Base-by-base conservation (phyloP, 306 rosid species). In the Medicago arabica region DNA sequence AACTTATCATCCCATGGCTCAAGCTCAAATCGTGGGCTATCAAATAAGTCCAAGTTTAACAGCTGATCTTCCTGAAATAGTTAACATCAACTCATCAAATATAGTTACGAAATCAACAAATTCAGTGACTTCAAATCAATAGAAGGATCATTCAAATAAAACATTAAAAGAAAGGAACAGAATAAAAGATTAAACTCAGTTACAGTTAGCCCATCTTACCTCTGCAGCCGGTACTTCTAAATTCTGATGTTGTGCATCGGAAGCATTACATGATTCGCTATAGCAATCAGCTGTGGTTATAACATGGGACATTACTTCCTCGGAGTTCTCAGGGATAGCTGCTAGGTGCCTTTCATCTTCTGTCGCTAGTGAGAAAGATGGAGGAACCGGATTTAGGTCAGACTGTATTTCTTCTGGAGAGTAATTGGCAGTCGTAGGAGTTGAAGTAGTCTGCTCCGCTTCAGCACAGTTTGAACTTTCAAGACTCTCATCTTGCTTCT, bases 401-500 rank as follows among this genome's bases (percentile, higher is more conserved):
- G 93, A 88, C 67, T 59, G 80, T 21, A 82, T 63, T 43, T 87
- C 93, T 47, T 82, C 96, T 4, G 87, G 88, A 69, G 96, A 86
- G 53, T 67, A 81, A 71, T 77, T 75, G 40, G 80, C 88, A 36
- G 87, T 69, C 4, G 17, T 54, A 38, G 87, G 87, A 78, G 89
- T 87, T 47, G 95, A 87, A 46, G 61, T 54, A 59, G 83, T 59
- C 43, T 34, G 88, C 43, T 83, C 96, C 51, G 58, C 67, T 71
- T 86, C 96, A 53, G 83, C 89, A n/a, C 83, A 41, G 34, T 87
- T 87, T 57, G 82, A 84, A 81, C 9, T 75, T 67, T 86, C 93
- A 10, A 92, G 62, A 78, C 80, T 94, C 80, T 85, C 97, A 44
- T 92, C 97, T 1, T 89, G 86, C 70, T 92, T 95, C 85, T 85